A percentile compares a stretch with the other conserved stretches of the same genome.
Evolutionary conservation across 345 rosid genomes (phyloP).

Genomic region (Populus tremula): DNA sequence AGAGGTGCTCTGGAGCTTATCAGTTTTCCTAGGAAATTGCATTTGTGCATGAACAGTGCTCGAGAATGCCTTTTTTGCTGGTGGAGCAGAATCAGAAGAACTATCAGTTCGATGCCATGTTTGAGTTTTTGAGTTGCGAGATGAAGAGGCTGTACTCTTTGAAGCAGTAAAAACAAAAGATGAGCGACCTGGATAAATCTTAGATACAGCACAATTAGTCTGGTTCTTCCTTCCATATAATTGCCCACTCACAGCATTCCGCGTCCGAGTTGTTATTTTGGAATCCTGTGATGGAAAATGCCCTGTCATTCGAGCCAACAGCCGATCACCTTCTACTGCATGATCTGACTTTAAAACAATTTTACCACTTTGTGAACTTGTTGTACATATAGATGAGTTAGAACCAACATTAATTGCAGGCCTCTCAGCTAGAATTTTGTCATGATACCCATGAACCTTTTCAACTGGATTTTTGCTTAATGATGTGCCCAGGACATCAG

Average conservation of each 20-base stretch:
- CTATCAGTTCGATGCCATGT: constrained; percentile 71
- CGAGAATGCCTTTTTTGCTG: constrained; percentile 41
- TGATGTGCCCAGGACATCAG: constrained; percentile 18
- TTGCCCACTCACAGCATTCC: constrained; percentile 32
- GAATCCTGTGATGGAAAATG: constrained; percentile 30
- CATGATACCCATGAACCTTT: constrained; percentile 30
- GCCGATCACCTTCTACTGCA: constrained; percentile 26
- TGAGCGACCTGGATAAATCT: constrained; percentile 35
- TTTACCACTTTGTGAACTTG: constrained; percentile 33
- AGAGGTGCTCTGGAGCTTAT: constrained; percentile 38
- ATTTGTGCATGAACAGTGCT: constrained; percentile 37
- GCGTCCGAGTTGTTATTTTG: constrained; percentile 23
- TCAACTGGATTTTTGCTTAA: constrained; percentile 26
- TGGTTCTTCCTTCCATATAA: constrained; percentile 42
- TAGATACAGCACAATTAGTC: constrained; percentile 37
- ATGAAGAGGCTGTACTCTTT: constrained; percentile 45
- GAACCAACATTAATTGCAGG: constrained; percentile 27
- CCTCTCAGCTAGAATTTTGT: constrained; percentile 27
- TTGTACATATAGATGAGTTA: constrained; percentile 26
- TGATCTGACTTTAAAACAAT: constrained; percentile 21
- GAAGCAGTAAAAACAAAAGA: constrained; percentile 43
- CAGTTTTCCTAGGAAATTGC: constrained; percentile 34
- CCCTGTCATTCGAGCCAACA: constrained; percentile 27
- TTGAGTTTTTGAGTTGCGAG: constrained; percentile 44
- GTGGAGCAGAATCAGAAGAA: constrained; percentile 30